Percentiles rank a stretch among this genome's conserved stretches.
phyloP scores from a whole-genome alignment of 352 stramenopile genomes.

The Halophytophthora batemanensis region DNA sequence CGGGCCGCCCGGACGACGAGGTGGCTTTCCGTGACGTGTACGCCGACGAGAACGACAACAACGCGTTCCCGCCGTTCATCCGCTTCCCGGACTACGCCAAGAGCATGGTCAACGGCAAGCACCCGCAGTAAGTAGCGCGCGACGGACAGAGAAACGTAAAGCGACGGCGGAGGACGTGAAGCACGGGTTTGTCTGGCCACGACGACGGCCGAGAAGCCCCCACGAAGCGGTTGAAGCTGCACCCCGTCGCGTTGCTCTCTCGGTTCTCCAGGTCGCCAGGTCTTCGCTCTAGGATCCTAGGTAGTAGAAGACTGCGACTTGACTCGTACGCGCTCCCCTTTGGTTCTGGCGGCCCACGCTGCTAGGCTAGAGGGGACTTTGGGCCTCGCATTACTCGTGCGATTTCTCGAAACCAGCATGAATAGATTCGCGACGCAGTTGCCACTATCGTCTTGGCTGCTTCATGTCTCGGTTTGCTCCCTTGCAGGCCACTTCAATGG shows the following conservation, averaged over 20 bases:
- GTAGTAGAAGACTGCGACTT: no score
- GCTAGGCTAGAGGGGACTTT: slow-evolving; percentile 29
- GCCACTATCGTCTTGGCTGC: not conserved
- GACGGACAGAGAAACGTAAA: slow-evolving; percentile 7
- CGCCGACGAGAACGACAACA: slow-evolving; percentile 83
- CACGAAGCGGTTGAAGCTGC: slow-evolving; percentile 33
- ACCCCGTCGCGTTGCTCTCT: slow-evolving; percentile 15
- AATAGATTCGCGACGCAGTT: slow-evolving; percentile 27
- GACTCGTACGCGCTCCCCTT: slow-evolving; percentile 17
- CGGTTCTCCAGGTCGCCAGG: no score
- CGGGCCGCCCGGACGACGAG: slow-evolving; percentile 42
- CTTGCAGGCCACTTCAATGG: no score
- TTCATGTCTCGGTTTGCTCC: not conserved
- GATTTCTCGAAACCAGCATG: slow-evolving; percentile 22
- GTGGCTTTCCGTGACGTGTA: slow-evolving; percentile 88
- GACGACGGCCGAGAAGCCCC: slow-evolving; percentile 24
- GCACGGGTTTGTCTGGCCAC: slow-evolving; percentile 11
- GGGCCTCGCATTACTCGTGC: slow-evolving; percentile 1
- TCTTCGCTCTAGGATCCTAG: no score
- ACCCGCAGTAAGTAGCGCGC: slow-evolving; percentile 24
- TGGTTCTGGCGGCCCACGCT: slow-evolving; percentile 18
- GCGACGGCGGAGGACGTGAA: slow-evolving; percentile 17
- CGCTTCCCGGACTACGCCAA: slow-evolving; percentile 97
- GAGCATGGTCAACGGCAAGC: slow-evolving; percentile 89
- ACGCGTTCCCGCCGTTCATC: slow-evolving; percentile 95